Base-by-base conservation (phyloP, 768 basidiomycete species). In the Boletus rufocinnamomeus region DNA sequence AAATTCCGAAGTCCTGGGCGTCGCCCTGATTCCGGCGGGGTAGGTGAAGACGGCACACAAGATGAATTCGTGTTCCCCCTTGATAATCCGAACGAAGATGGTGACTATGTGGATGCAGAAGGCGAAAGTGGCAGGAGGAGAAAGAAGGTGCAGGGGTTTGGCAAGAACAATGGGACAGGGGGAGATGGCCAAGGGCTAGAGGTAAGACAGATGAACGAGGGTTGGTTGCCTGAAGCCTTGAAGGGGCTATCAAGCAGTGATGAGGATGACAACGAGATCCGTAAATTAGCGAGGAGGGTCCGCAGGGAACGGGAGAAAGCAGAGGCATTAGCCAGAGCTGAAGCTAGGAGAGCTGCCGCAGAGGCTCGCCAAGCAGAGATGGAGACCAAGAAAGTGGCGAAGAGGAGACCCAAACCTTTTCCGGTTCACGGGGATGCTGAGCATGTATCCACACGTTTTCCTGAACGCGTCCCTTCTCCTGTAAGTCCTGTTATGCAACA, bases 171-270 rank as follows among this genome's bases (percentile, higher is more conserved):
- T 10, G 52, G 37, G 7, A 19, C 23, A 3, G 53, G 37, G 25
- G 58, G 43, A 44, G 58, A 51, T 27, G 37, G 8, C 4, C 53
- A 30, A 40, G 53, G 10, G 10, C 21, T 13, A 34, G 49, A 35
- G 8, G 34, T 27, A 37, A 25, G 45, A 38, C 54, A 51, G 25
- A 45, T 13, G 10, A 54, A 52, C 19, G 57, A 57, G 37, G 65
- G 62, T 11, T 72, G 68, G 57, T 69, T 76, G 54, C 74, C 76
- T n/a, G 74, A 72, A 27, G 63, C 74, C 21, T 69, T 83, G 45
- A 73, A 72, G 47, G 74, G 66, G 27, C 53, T 76, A 25, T 66
- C 77, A 16, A 75, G 73, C 44, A 77, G 75, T n/a, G 81, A 82
- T 17, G 77, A 78, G 13, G 79, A 79, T 13, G 74, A 73, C 27